Base-by-base conservation (phyloP, 2,329 filamentous ascomycete species). In the Colletotrichum eleusines region DNA sequence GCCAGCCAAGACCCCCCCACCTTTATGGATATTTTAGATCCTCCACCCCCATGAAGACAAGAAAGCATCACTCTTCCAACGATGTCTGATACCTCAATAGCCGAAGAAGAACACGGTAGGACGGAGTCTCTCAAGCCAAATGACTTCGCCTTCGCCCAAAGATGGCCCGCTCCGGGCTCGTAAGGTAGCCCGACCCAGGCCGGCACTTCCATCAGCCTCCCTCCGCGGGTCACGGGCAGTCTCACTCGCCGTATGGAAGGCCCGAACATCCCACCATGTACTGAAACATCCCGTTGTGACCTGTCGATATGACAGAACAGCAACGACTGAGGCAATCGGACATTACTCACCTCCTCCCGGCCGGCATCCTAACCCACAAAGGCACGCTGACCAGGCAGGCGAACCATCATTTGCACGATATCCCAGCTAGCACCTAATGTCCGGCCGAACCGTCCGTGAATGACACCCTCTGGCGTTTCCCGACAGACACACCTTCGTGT, bases 281-380 rank as follows among this genome's bases (percentile, higher is more conserved):
- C 63, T 53, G 46, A 46, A 46, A 54, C 64, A 54, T 28, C 26
- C n/a, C 18, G 23, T 48, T 54, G 23, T 66, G 46, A 66, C 64
- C 28, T 38, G 55, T 66, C 64, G 48, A 66, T 62, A 66, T 66
- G 57, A 62, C 40, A 54, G 26, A 54, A n/a, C 7, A 44, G 20
- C 38, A 40, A 62, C 38, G n/a, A 33, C 38, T 18, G 50, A 50
- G 48, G 28, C 28, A 55, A 46, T 31, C 28, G 20, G 28, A 6
- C 20, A n/a, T 20, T 9, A 12, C 16, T n/a, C 28, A 6, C 33
- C 38, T 62, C 14, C 28, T 38, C n/a, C 33, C n/a, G 3, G 16
- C 20, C 11, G n/a, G n/a, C 59, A 35, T 51, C 20, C 44, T 14
- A 62, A 50, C n/a, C 23, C 59, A 20, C 31, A 23, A 23, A 40